A percentile compares a stretch with the other conserved stretches of the same genome.
Conservation (phyloP, 208 protist genomes). For the Wallacemonas sp. region DNA sequence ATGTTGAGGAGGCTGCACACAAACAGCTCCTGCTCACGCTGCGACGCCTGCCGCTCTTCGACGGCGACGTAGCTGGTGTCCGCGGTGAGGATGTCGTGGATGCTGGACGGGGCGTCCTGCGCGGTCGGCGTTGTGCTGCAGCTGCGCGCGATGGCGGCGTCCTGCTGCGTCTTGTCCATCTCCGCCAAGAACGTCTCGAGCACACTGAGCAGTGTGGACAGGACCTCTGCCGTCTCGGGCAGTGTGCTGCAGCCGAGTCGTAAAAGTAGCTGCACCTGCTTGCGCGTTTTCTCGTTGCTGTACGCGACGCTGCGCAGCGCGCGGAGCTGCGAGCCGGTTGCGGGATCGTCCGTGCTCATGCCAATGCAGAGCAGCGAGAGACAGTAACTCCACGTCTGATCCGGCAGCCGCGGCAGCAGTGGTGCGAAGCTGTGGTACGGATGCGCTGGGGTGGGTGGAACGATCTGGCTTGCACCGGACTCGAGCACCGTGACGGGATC, state of each 20-base stretch:
- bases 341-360: conserved; percentile 24
- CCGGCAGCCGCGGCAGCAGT: conserved; percentile 3
- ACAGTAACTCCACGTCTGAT: conserved; percentile 9
- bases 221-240: conserved; percentile 14
- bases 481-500: neutral
- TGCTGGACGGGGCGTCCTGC: neutral
- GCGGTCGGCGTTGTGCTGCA: neutral
- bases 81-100: conserved; percentile 27
- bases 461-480: neutral
- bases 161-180: conserved; percentile 11
- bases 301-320: conserved; percentile 14
- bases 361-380: conserved; percentile 23
- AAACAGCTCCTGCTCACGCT: conserved; percentile 13
- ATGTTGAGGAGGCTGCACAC: conserved; percentile 18
- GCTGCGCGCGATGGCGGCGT: conserved; percentile 11
- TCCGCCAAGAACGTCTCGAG: conserved; percentile 28
- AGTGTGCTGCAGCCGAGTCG: conserved; percentile 23
- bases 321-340: conserved; percentile 24
- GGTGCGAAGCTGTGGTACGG: conserved; percentile 11
- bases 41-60: conserved; percentile 12
- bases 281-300: conserved; percentile 30
- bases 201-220: conserved; percentile 21
- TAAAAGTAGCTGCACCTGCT: conserved; percentile 35
- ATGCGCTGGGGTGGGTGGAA: neutral
- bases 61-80: conserved; percentile 16